These are phyloP conservation scores for Fusarium sublunatum DNA, from an alignment of 2,329 filamentous ascomycete genomes.

Conservation along the genomic window DNA sequence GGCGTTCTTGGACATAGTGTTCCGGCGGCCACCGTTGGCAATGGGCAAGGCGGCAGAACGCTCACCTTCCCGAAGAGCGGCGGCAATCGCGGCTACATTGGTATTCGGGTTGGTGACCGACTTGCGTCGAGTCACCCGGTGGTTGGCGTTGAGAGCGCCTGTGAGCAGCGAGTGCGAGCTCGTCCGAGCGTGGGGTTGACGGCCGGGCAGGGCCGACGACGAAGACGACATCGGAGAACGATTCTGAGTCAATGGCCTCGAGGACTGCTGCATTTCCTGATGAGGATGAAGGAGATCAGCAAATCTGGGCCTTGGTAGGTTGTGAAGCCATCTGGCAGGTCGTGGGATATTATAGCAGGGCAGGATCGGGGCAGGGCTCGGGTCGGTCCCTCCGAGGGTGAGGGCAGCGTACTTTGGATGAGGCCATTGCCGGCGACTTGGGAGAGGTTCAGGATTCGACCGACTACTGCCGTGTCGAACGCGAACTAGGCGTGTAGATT, in stretches of 20 bases:
- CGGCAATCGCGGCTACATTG: conserved; percentile 80
- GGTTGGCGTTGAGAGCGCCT: conserved; percentile 79
- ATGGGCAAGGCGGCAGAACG: conserved; percentile 67
- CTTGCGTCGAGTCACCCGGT: conserved; percentile 92
- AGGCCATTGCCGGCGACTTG: conserved; percentile 66
- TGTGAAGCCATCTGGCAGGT: conserved; percentile 48
- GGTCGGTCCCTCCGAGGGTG: conserved; percentile 38
- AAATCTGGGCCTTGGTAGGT: conserved; percentile 50
- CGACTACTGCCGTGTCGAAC: conserved; percentile 49
- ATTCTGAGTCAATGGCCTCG: conserved; percentile 74
- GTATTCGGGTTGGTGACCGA: conserved; percentile 82
- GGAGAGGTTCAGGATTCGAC: conserved; percentile 50
- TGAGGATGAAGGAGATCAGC: conserved; percentile 49
- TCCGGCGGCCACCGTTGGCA: conserved; percentile 69
- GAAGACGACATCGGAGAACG: conserved; percentile 69
- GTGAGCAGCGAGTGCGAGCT: conserved; percentile 86
- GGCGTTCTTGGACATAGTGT: conserved; percentile 74
- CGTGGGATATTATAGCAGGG: conserved; percentile 44
- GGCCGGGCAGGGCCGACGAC: conserved; percentile 68
- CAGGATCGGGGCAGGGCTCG: conserved; percentile 36
- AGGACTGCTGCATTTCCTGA: conserved; percentile 73
- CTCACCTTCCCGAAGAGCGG: conserved; percentile 76
- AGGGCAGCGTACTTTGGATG: conserved; percentile 66
- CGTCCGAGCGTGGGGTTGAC: conserved; percentile 75
- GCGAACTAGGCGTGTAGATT: conserved; percentile 43